Base-by-base conservation (phyloP, 176 grass and related monocot genomes). In the Alloteropsis semialata region DNA sequence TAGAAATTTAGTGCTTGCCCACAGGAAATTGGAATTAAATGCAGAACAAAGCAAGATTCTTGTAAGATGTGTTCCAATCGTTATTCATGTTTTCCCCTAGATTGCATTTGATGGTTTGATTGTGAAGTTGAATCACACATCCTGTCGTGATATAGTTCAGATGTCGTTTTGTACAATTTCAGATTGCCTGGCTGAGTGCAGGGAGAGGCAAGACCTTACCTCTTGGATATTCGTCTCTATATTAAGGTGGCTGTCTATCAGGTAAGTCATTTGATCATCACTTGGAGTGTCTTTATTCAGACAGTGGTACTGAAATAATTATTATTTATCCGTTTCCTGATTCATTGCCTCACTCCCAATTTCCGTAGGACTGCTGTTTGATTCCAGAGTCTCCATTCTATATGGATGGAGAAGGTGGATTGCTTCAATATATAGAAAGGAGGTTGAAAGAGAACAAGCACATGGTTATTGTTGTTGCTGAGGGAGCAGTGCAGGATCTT, bases 331-430 rank as follows among this genome's bases (percentile, higher is more conserved):
- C 53, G n/a, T 77, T 32, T 57, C 72, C 33, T 76, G 24, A 79
- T 78, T 79, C 50, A 57, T 72, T 58, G 30, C 54, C 10, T 21
- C 9, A n/a, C 42, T 38, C 80, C 67, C 25, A 67, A 39, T 82
- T 84, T 87, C 70, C 0, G 8, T 19, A 96, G 96, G 96, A 99
- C 27, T 99, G 93, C 69, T 96, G 96, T 82, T 92, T 99, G 76
- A 96, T 99, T 81, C 96, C 96, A 73, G 96, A 99, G 71, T 99
- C 96, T 21, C 93, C 89, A 13, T 99, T 99, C 85, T 96, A 96
- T 87, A 77, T 99, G 82, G 96, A 99, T 63, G 96, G 93, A 61
- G 94, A 96, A 81, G 96, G 96, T 65, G 96, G 96, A 34, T 77
- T 99, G 71, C 83, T 96, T 85, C 77, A 96, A 22, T 96, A 88